Base-by-base conservation (phyloP, 768 basidiomycete genomes). In the Wakefieldia striispora region DNA sequence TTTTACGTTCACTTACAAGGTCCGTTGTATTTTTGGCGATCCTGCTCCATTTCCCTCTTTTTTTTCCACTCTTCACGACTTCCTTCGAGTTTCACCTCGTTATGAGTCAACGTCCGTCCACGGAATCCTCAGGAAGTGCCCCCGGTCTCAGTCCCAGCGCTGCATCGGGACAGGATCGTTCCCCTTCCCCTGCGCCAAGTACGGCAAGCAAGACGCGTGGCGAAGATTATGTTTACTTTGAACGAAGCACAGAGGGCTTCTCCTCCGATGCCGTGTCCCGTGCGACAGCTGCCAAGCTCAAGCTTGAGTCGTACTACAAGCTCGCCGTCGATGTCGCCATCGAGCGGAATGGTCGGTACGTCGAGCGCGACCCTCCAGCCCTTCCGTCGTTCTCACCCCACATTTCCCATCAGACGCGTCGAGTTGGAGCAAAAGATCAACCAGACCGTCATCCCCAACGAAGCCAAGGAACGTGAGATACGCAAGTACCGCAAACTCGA, bases 221-320 rank as follows among this genome's bases (percentile, higher is more conserved):
- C 51, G 57, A 61, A 27, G 80, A 84, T 78, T 95, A 97, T 71
- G 94, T 97, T 61, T 95, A 95, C 75, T 99, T 98, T 69, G 88
- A 97, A 68, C 81, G 95, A 54, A 84, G 85, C 44, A 88, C 88
- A 1, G 72, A 77, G 36, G 82, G 80, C 49, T 95, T 95, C 75
- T 87, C 87, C 16, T 82, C 92, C 55, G 86, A 90, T 64, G 88
- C 91, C 17, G 79, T 92, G 45, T 91, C 93, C 50, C 88, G 89
- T 43, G 86, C 91, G 8, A 95, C 92, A 41, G 90, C 89, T 21
- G 93, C 95, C 17, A 97, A 97, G 67, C 82, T 97, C 68, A 97
- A 97, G 71, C 84, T 99, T 48, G 95, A 95, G 70, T 90, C 95
- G 40, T 97, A 86, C 75, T 99, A 99, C 78, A 97, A 97, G 71